A percentile compares a stretch with the other conserved stretches of the same genome.
Conservation (phyloP, 257 asterid genomes). For the Solanum pimpinellifolium region DNA sequence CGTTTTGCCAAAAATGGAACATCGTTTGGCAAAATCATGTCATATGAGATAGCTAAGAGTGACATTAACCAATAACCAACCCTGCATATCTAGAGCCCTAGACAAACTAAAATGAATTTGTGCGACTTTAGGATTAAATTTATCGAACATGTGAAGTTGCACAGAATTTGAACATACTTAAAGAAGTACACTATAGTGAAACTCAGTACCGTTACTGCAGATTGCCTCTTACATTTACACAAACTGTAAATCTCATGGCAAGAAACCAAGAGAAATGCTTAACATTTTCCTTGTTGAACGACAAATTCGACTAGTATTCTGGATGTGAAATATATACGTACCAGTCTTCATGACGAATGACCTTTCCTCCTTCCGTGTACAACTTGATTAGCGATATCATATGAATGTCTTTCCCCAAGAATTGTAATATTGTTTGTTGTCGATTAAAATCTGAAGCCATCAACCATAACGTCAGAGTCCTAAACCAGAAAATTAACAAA, state of each 20-base stretch:
- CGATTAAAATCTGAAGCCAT: conserved; percentile 46
- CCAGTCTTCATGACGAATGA: conserved; percentile 79
- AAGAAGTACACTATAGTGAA: background rate
- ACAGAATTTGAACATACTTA: background rate
- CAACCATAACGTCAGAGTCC: background rate
- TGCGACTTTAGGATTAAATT: background rate
- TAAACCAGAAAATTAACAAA: background rate
- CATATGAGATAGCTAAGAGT: background rate
- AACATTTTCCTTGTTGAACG: background rate
- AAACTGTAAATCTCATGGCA: too few species aligned
- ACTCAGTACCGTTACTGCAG: background rate
- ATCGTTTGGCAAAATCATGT: background rate
- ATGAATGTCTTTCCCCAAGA: conserved; percentile 60
- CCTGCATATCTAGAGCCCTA: too few species aligned
- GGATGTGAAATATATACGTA: conserved; percentile 10
- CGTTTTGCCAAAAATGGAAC: background rate
- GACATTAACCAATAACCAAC: background rate
- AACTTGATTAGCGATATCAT: conserved; percentile 72
- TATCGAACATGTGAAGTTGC: background rate
- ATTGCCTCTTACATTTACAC: background rate
- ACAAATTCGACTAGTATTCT: background rate
- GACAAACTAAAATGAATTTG: background rate
- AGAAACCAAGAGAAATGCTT: too few species aligned
- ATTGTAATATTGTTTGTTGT: conserved; percentile 83
- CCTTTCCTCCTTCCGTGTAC: conserved; percentile 63